Percentiles rank a stretch among this genome's conserved stretches.
These are phyloP conservation scores for Penicillium brevicompactum DNA, from an alignment of 2,329 filamentous ascomycete genomes.

Conservation along the genomic window DNA sequence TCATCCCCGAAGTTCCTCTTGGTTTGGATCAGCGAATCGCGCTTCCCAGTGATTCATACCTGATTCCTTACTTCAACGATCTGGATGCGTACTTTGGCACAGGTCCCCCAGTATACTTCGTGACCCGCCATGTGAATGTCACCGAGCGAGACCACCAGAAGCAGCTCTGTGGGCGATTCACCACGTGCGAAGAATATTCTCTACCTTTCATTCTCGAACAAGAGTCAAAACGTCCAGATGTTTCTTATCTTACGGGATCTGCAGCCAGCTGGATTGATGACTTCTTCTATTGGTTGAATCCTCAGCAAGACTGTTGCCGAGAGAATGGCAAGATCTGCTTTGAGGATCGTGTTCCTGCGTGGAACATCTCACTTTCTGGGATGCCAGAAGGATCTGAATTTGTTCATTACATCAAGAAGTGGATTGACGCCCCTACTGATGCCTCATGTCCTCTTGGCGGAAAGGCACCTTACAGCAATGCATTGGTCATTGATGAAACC, in stretches of 20 bases:
- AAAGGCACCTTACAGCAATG: constrained; percentile 81
- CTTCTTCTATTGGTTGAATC: constrained; percentile 96
- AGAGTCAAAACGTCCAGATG: constrained; percentile 83
- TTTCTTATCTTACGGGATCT: constrained; percentile 85
- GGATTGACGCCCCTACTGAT: constrained; percentile 77
- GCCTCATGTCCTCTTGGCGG: constrained; percentile 86
- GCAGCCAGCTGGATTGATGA: constrained; percentile 97
- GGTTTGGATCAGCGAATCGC: constrained; percentile 94
- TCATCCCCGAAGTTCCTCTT: constrained; percentile 81
- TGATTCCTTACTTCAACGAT: constrained; percentile 96
- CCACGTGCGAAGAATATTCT: constrained; percentile 80
- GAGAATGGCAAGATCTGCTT: constrained; percentile 77
- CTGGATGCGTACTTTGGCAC: constrained; percentile 88
- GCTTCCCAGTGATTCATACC: constrained; percentile 88
- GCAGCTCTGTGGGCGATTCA: constrained; percentile 87
- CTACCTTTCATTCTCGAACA: constrained; percentile 89
- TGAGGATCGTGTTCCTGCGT: constrained; percentile 71
- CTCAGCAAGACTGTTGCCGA: constrained; percentile 74
- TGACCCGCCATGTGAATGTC: constrained; percentile 77
- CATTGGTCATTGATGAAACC: constrained; percentile 75
- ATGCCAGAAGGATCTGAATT: constrained; percentile 97
- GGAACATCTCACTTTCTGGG: constrained; percentile 85
- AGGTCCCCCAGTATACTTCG: constrained; percentile 95
- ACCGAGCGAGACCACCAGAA: constrained; percentile 77
- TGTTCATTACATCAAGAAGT: constrained; percentile 78